Base-by-base conservation (phyloP, 768 basidiomycete species). In the Tulasnella sp. region DNA sequence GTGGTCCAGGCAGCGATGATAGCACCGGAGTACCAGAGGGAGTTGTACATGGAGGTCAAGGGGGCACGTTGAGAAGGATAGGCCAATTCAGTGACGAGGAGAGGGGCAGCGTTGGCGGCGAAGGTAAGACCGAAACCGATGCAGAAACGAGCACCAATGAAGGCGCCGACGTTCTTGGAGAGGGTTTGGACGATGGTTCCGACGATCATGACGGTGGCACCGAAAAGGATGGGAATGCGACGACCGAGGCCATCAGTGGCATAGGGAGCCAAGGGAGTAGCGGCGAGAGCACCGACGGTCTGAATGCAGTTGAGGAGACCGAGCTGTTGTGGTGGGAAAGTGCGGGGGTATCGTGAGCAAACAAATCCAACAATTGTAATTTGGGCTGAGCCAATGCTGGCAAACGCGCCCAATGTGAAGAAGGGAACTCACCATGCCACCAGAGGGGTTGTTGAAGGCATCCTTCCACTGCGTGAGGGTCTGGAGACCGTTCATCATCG, bases 1-100 rank as follows among this genome's bases (percentile, higher is more conserved):
- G 93, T 94, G 0, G 93, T 88, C 95, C 94, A 96, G n/a, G 94
- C 94, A 50, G 94, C 89, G 80, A 95, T 84, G 84, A 95, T 94
- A 79, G 93, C 88, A 80, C 95, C 95, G 22, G 92, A 91, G 85
- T 94, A 94, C 94, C 95, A 96, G 81, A 95, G 91, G 42, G 93
- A 92, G 88, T 95, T 94, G 88, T 93, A 94, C 75, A 91, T 86
- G 2, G 93, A 91, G 20, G 93, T 96, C 80, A 96, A 86, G 46
- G 91, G 91, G 20, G 92, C 93, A 83, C 95, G 94, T 86, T 96
- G 93, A 16, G 90, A 87, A 22, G 95, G 95, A 85, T 96, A 96
- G 0, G 95, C 89, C n/a, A 96, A 86, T 86, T 96, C 95, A 75
- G 94, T 93, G 78, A 96, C 91, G 87, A 96, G 86, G 88, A 96